phyloP scores from a whole-genome alignment of 2,329 filamentous ascomycete genomes.

The Ceratocystis cubensis region DNA sequence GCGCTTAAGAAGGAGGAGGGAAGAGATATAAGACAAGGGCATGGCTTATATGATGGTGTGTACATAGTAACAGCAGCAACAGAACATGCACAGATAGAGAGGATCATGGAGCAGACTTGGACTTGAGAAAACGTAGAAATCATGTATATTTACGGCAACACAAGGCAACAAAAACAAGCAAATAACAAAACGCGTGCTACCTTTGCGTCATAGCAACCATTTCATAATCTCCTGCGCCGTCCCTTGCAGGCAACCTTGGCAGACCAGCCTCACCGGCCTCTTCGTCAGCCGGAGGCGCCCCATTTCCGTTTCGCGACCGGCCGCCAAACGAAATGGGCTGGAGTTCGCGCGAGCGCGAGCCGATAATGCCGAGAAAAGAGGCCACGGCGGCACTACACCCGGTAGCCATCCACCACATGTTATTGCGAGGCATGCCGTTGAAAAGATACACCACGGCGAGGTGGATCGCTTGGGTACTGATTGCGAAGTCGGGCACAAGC shows the following conservation, averaged over 20 bases:
- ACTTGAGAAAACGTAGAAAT: neutral
- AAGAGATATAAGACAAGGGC: too few relatives aligned
- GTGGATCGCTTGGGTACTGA: constrained; percentile 78
- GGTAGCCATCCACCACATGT: constrained; percentile 73
- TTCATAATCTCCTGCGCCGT: constrained; percentile 50
- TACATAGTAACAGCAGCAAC: neutral
- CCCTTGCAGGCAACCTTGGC: constrained; percentile 40
- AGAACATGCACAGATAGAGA: neutral
- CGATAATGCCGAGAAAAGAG: constrained; percentile 66
- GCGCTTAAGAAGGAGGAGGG: constrained; percentile 3
- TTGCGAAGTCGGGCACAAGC: constrained; percentile 84
- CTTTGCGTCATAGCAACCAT: constrained; percentile 44
- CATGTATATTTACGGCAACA: constrained; percentile 2
- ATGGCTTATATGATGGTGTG: neutral
- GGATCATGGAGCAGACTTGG: neutral
- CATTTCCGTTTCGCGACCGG: constrained; percentile 27
- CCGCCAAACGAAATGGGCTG: constrained; percentile 79
- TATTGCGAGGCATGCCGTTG: constrained; percentile 62
- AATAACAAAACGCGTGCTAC: neutral
- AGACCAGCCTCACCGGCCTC: constrained; percentile 39
- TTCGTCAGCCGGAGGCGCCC: constrained; percentile 25
- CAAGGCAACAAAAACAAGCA: neutral
- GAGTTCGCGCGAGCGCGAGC: constrained; percentile 80
- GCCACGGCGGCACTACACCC: constrained; percentile 34
- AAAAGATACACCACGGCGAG: constrained; percentile 68